These are phyloP conservation scores for Lodderomyces pseudojiufengensis DNA, from an alignment of 1,139 yeast genomes.

Conservation along the genomic window DNA sequence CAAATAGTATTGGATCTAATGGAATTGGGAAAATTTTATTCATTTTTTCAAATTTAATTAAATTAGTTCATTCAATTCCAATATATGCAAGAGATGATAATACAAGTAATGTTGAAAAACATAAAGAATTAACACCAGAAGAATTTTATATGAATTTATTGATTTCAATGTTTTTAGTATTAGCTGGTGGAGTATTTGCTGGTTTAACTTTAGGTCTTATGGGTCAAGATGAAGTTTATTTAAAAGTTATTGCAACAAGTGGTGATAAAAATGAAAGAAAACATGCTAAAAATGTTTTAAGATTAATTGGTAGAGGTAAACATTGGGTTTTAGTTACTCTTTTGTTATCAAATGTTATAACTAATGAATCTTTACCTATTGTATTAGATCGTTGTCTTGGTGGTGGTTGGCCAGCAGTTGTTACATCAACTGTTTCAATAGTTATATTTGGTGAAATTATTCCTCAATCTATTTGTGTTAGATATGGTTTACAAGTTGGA, in stretches of 20 bases:
- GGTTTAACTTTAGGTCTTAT: slow-evolving; percentile 90
- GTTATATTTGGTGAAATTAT: slow-evolving; percentile 96
- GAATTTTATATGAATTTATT: slow-evolving; percentile 53
- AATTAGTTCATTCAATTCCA: slow-evolving; percentile 27
- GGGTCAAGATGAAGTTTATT: slow-evolving; percentile 96
- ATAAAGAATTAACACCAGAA: slow-evolving; percentile 28
- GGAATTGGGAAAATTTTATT: slow-evolving; percentile 18
- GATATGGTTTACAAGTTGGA: slow-evolving; percentile 90
- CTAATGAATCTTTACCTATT: slow-evolving; percentile 93
- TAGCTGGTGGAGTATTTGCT: slow-evolving; percentile 94
- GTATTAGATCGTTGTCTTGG: slow-evolving; percentile 90
- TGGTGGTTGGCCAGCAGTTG: slow-evolving; percentile 98
- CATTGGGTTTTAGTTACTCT: slow-evolving; percentile 98
- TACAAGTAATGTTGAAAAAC: slow-evolving; percentile 10
- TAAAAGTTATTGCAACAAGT: slow-evolving; percentile 63
- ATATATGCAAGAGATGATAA: slow-evolving; percentile 10
- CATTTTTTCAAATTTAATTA: slow-evolving; percentile 23
- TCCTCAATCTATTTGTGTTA: slow-evolving; percentile 89
- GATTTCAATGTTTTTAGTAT: slow-evolving; percentile 64
- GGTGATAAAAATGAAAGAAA: slow-evolving; percentile 60
- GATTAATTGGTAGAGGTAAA: slow-evolving; percentile 75
- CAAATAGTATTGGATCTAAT: slow-evolving; percentile 12
- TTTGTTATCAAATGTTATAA: slow-evolving; percentile 80
- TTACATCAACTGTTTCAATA: slow-evolving; percentile 84
- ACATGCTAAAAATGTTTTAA: slow-evolving; percentile 71